Conservation (phyloP, 1,284 basidiomycete genomes). For the Cryptococcus sp. region DNA sequence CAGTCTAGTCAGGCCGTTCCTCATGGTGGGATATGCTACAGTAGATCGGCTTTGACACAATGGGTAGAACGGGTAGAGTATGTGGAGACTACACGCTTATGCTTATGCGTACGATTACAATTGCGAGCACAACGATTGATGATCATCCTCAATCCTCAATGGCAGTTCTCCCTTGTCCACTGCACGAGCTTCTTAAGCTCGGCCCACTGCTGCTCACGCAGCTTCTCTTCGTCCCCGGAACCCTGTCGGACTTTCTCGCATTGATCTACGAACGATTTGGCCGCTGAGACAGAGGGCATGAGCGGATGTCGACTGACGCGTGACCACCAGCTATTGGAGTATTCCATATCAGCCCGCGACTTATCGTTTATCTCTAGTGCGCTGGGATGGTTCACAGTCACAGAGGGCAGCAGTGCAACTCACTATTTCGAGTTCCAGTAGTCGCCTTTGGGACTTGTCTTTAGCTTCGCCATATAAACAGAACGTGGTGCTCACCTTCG, state of each 20-base stretch:
- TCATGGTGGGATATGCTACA: no score
- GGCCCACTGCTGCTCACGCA: constrained; percentile 45
- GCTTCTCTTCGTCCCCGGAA: constrained; percentile 15
- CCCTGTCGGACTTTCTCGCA: constrained; percentile 31
- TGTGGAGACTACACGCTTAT: no score
- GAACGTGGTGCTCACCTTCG: constrained; percentile 36
- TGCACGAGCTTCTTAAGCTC: constrained; percentile 43
- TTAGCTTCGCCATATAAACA: not conserved
- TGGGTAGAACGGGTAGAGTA: no score
- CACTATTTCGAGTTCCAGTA: constrained; percentile 54
- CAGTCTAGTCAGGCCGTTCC: no score
- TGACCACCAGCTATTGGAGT: constrained; percentile 40
- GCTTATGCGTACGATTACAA: not conserved
- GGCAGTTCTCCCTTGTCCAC: constrained; percentile 45
- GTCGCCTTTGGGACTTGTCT: constrained; percentile 31
- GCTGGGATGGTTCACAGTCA: not conserved
- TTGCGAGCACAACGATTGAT: not conserved
- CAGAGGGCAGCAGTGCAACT: constrained; percentile 11
- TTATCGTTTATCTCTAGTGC: not conserved
- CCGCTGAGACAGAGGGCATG: constrained; percentile 22
- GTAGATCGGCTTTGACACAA: no score
- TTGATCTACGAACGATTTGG: constrained; percentile 46
- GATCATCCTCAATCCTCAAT: constrained; percentile 2
- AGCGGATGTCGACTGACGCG: constrained; percentile 39
- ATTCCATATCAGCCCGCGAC: not conserved